Base-by-base conservation (phyloP, 2,329 filamentous ascomycete species). In the Sodiomyces alkalinus region DNA sequence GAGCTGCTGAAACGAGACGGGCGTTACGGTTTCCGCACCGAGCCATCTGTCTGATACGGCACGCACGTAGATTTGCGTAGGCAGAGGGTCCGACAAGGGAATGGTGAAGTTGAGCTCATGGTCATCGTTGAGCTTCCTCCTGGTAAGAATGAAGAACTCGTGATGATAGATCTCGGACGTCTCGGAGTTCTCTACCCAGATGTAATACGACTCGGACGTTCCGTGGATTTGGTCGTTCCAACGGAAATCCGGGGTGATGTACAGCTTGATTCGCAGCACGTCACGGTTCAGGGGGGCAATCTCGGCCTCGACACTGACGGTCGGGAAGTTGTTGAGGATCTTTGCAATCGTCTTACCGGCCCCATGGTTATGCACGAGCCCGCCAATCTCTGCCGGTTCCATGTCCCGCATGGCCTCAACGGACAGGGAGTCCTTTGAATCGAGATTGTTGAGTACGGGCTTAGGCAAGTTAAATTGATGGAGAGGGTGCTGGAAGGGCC, bases 71-170 rank as follows among this genome's bases (percentile, higher is more conserved):
- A 98, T 94, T 51, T 98, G 90, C 17, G 80, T 85, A 1, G 90
- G 90, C 3, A 98, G 56, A 1, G 90, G 92, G 47, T 98, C 90
- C 0, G 86, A 80, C 1, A 98, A 59, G 0, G 92, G 90, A 27
- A 98, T 98, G 0, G 90, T 96, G 44, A 98, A 98, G 53, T 90
- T 93, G 26, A 98, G 69, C 53, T 98, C 90, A 42, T 98, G 90
- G n/a, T 90, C 81, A 47, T 96, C 86, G 40, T 92, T 73, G 3
- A 98, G 64, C 61, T 93, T 94, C 52, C 73, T 81, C 37, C 85
- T 68, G 36, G 74, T 92, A 5, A 98, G 64, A 32, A 98, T 90
- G 55, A 98, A 96, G 53, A 79, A 94, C 49, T 98, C 90, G 39
- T 96, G 82, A 43, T 98, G 90, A 44, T 93, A 96, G 22, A 98